Conservation (phyloP, 2,329 filamentous ascomycete species). For the Fusarium vanettenii region DNA sequence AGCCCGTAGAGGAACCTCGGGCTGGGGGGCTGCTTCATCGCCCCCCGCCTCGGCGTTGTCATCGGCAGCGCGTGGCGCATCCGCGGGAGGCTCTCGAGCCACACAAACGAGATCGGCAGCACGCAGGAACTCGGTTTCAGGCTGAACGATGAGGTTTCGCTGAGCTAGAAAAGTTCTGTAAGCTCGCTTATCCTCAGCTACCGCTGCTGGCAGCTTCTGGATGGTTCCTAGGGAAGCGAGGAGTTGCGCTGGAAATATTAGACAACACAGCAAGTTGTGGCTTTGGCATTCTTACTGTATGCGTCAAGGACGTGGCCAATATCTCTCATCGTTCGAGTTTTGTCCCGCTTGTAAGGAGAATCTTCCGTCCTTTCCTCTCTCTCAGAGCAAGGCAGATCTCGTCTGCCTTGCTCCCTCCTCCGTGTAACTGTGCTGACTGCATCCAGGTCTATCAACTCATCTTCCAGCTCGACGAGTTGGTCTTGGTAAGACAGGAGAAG, state of each 20-base stretch:
- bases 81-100: slow-evolving; percentile 4
- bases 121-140: slow-evolving; percentile 71
- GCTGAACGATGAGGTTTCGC: slow-evolving; percentile 63
- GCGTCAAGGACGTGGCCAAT: slow-evolving; percentile 7
- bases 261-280: not conserved
- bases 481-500: slow-evolving; percentile 87
- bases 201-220: slow-evolving; percentile 62
- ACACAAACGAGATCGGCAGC: slow-evolving; percentile 22
- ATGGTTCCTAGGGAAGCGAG: slow-evolving; percentile 67
- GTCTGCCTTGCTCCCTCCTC: too few relatives aligned
- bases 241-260: slow-evolving; percentile 61
- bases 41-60: not conserved
- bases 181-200: slow-evolving; percentile 58
- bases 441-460: slow-evolving; percentile 78
- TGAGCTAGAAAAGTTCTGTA: slow-evolving; percentile 67
- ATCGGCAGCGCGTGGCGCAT: not conserved
- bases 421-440: too few relatives aligned
- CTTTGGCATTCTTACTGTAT: slow-evolving; percentile 15
- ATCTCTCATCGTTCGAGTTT: not conserved
- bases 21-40: not conserved
- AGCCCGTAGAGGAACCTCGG: slow-evolving; percentile 15
- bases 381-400: slow-evolving; percentile 1
- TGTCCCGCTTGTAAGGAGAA: too few relatives aligned
- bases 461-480: slow-evolving; percentile 83
- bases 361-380: slow-evolving; percentile 16